Percentiles rank a stretch among this genome's conserved stretches.
These are phyloP conservation scores for Blastomyces parvus DNA, from an alignment of 2,329 filamentous ascomycete genomes.

Conservation along the genomic window DNA sequence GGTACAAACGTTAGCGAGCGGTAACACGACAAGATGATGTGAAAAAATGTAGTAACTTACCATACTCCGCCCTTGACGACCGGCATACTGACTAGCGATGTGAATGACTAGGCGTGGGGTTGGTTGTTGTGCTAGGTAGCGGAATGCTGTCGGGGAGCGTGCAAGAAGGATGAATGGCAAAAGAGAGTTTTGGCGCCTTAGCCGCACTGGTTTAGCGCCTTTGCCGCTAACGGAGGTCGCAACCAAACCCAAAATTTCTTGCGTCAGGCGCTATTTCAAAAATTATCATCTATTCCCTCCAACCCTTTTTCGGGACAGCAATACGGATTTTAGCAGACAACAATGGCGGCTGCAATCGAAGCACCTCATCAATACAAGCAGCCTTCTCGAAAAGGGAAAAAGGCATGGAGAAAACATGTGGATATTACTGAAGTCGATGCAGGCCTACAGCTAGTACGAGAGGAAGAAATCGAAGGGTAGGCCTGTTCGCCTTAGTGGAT, in stretches of 20 bases:
- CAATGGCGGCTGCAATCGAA: constrained; percentile 28
- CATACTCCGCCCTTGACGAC: constrained; percentile 59
- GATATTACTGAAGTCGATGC: constrained; percentile 77
- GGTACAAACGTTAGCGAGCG: constrained; percentile 8
- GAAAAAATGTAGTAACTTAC: constrained; percentile 23
- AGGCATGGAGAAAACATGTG: constrained; percentile 97
- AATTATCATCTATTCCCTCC: constrained; percentile 13
- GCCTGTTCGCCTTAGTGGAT: constrained; percentile 10
- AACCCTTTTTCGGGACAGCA: background rate
- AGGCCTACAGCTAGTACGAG: constrained; percentile 73
- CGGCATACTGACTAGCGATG: constrained; percentile 42
- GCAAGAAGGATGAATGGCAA: background rate
- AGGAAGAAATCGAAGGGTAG: constrained; percentile 85
- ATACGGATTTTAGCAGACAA: constrained; percentile 6
- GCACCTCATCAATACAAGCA: constrained; percentile 77
- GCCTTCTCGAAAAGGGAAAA: constrained; percentile 92
- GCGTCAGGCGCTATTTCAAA: constrained; percentile 12
- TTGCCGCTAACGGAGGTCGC: constrained; percentile 24
- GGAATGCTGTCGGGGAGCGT: constrained; percentile 1
- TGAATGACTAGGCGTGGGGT: background rate
- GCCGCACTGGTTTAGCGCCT: constrained; percentile 22
- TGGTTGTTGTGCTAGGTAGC: background rate
- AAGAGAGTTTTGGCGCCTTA: constrained; percentile 18
- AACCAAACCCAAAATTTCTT: constrained; percentile 8
- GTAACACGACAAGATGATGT: constrained; percentile 17